These are phyloP conservation scores for Odonthalia washingtoniensis DNA, from an alignment of 31 red algal species.

Conservation along the genomic window DNA sequence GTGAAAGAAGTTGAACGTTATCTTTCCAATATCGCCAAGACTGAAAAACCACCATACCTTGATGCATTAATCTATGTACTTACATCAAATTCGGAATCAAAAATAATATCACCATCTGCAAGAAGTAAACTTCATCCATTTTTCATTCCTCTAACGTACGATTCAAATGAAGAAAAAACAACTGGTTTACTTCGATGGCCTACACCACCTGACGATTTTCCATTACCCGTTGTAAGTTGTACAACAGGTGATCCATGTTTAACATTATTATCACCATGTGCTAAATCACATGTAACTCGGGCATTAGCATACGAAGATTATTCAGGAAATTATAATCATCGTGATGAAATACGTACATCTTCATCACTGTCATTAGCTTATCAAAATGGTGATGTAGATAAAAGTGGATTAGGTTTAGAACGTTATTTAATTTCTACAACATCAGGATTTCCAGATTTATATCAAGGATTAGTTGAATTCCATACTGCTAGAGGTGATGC, in stretches of 20 bases:
- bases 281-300: conserved; percentile 63
- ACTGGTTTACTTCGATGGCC: conserved; percentile 92
- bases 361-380: conserved; percentile 60
- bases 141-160: conserved; percentile 76
- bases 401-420: conserved; percentile 75
- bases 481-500: conserved; percentile 73
- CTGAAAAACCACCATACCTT: conserved; percentile 52
- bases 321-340: conserved; percentile 20
- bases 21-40: conserved; percentile 54
- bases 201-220: conserved; percentile 77
- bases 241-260: conserved; percentile 40
- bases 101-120: conserved; percentile 29
- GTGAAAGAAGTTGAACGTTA: conserved; percentile 55
- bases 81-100: conserved; percentile 21
- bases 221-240: conserved; percentile 70
- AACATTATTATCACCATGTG: conserved; percentile 46
- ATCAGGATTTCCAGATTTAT: conserved; percentile 85
- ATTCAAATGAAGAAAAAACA: conserved; percentile 11
- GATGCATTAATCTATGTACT: conserved; percentile 71
- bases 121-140: conserved; percentile 81
- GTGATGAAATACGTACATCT: conserved; percentile 40
- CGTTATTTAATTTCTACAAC: conserved; percentile 77
- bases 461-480: conserved; percentile 68
- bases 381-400: conserved; percentile 67
- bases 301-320: conserved; percentile 65